Base-by-base conservation (phyloP, 306 rosid species). In the Cucumis hystrix region DNA sequence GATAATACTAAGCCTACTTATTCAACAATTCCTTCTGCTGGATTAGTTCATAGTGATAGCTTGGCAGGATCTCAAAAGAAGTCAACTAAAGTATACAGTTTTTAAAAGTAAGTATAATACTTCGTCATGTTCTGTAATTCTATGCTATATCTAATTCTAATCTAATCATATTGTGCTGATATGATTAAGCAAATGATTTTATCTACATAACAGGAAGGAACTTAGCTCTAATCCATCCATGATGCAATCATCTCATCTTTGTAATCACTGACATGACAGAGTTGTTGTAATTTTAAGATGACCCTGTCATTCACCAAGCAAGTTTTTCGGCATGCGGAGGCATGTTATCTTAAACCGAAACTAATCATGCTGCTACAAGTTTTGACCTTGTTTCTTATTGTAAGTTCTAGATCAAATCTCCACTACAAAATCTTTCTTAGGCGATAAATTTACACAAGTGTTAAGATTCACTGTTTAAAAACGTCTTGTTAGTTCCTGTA, bases 21-120 rank as follows among this genome's bases (percentile, higher is more conserved):
- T 82, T 88, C 89, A 74, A 82, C 91, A 33, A 80, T 85, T 74
- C 90, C 86, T 67, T 78, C 82, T 80, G 81, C 80, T 61, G 80
- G 77, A 37, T 86, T 81, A 79, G 63, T 82, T 82, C 84, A 84
- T 86, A 80, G 77, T 80, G 87, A 65, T 81, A 88, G 83, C 79
- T 83, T 82, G 65, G 84, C 85, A 41, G 90, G 88, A 62, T 73
- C 85, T 82, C 90, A 75, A 87, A 89, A 85, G 84, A 87, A 84
- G 79, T 59, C 90, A 81, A 87, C 91, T 28, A 83, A 88, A 80
- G 83, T 88, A 78, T 90, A 95, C 92, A 78, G 86, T 86, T 82
- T 90, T 83, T 92, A 88, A 91, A 52, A 77, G 67, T 56, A 85
- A 69, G 96, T 71, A 81, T 82, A 86, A 77, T 75, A 61, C 20